Evolutionary conservation across 768 basidiomycete genomes (phyloP).

Genomic region (Fibroporia radiculosa): DNA sequence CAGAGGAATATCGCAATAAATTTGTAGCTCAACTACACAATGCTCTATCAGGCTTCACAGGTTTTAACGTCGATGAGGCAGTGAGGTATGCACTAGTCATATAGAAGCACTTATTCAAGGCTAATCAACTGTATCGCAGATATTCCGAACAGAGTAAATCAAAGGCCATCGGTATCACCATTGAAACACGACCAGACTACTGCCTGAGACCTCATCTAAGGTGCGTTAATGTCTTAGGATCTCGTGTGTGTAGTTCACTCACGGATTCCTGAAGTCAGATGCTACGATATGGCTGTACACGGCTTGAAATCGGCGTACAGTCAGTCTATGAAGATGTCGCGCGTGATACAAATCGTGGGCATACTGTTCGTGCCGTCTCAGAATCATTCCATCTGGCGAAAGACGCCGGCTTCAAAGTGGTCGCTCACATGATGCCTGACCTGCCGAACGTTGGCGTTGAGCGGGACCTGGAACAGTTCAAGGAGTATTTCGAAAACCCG

Average conservation of each 20-base stretch:
- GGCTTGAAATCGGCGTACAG: constrained; percentile 97
- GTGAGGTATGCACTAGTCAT: constrained; percentile 49
- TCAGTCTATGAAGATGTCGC: constrained; percentile 99
- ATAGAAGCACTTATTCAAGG: background rate
- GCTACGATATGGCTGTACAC: constrained; percentile 98
- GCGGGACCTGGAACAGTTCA: constrained; percentile 96
- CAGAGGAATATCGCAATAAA: constrained; percentile 88
- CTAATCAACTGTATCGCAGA: constrained; percentile 27
- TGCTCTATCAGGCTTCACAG: constrained; percentile 91
- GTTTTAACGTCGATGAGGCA: constrained; percentile 90
- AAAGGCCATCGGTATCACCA: constrained; percentile 98
- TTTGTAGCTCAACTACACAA: constrained; percentile 97
- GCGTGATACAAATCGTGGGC: constrained; percentile 96
- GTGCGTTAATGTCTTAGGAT: constrained; percentile 25
- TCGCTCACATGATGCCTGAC: constrained; percentile 99
- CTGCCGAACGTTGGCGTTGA: constrained; percentile 96
- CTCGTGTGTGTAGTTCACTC: background rate
- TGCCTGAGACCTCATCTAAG: constrained; percentile 94
- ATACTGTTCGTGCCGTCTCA: constrained; percentile 94
- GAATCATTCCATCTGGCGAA: constrained; percentile 98
- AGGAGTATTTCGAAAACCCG: constrained; percentile 99
- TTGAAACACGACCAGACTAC: constrained; percentile 97
- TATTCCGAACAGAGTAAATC: constrained; percentile 97
- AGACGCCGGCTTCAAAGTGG: constrained; percentile 99
- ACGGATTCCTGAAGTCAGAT: constrained; percentile 62